Base-by-base conservation (phyloP, 768 basidiomycete species). In the Kwoniella dendrophila region DNA sequence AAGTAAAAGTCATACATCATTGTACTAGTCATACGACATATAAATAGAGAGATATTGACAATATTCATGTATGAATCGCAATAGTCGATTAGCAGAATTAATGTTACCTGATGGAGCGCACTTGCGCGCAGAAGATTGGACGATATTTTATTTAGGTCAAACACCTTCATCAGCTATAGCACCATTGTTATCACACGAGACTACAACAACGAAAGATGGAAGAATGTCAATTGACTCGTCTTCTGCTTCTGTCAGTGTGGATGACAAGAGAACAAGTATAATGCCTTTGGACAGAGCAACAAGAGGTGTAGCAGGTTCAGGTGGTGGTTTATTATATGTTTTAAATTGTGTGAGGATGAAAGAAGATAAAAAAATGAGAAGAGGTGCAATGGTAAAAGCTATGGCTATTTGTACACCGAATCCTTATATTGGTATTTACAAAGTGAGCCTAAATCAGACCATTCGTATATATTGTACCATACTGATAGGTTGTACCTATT, bases 91-190 rank as follows among this genome's bases (percentile, higher is more conserved):
- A 4, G 96, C 96, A 3, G 95, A 95, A 82, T 85, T 95, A 63
- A 99, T 99, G 96, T 85, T 99, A 22, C 96, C 96, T 11, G 96
- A 99, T 78, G 96, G 96, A 5, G 96, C 93, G 30, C 95, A 99
- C 81, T 86, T 89, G 52, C 90, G 95, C 64, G 81, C 89, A 24
- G 92, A 95, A 77, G 96, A 98, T 80, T 98, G 94, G 94, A 98
- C 96, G 4, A 87, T 97, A 44, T 99, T 99, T 84, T 96, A 95
- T 79, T 85, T 99, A 59, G 97, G 97, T 76, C 96, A 97, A 80
- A 92, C 90, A 0, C 83, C 87, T 0, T 90, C 88, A 81, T 92
- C 93, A 74, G 88, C 87, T 18, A 90, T 95, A 66, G 85, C 87
- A 1, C 89, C 92, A 5, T 85, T 92, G 16, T 83, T 94, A 41